phyloP scores from a whole-genome alignment of 1,139 yeast species.

The Wickerhamomyces sp. region DNA sequence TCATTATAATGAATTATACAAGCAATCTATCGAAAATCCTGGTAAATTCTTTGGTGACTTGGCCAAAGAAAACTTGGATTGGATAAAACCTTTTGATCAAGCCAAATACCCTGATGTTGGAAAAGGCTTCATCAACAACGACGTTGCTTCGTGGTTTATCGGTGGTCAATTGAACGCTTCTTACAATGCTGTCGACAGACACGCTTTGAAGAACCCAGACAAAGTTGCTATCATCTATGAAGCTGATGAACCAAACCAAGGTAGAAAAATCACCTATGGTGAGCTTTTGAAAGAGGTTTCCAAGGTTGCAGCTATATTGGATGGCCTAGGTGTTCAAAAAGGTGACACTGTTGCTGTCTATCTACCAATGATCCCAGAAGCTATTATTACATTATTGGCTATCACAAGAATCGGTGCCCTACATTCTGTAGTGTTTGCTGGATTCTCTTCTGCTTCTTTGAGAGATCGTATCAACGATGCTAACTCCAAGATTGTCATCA shows the following conservation, averaged over 20 bases:
- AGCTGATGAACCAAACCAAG: constrained; percentile 70
- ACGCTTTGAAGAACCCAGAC: constrained; percentile 67
- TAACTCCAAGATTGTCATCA: constrained; percentile 66
- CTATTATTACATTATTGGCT: constrained; percentile 67
- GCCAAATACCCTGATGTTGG: constrained; percentile 50
- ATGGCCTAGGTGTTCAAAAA: constrained; percentile 63
- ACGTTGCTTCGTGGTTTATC: constrained; percentile 72
- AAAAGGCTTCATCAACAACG: constrained; percentile 57
- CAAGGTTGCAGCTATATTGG: constrained; percentile 65
- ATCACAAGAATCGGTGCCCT: constrained; percentile 76
- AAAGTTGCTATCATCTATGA: constrained; percentile 78
- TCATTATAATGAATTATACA: constrained; percentile 55
- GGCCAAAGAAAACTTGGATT: constrained; percentile 53
- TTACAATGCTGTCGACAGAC: constrained; percentile 76
- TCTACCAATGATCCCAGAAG: constrained; percentile 85
- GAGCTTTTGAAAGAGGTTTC: constrained; percentile 68
- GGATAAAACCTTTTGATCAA: constrained; percentile 60
- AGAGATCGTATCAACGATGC: constrained; percentile 77
- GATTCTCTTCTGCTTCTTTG: constrained; percentile 71
- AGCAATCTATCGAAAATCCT: constrained; percentile 67
- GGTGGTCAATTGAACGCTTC: constrained; percentile 76
- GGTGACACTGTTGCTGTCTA: constrained; percentile 86
- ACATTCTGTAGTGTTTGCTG: constrained; percentile 83
- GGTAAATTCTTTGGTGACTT: constrained; percentile 57
- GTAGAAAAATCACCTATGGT: constrained; percentile 61